Conservation (phyloP, 331 rosid genomes). For the Dryas integrifolia region DNA sequence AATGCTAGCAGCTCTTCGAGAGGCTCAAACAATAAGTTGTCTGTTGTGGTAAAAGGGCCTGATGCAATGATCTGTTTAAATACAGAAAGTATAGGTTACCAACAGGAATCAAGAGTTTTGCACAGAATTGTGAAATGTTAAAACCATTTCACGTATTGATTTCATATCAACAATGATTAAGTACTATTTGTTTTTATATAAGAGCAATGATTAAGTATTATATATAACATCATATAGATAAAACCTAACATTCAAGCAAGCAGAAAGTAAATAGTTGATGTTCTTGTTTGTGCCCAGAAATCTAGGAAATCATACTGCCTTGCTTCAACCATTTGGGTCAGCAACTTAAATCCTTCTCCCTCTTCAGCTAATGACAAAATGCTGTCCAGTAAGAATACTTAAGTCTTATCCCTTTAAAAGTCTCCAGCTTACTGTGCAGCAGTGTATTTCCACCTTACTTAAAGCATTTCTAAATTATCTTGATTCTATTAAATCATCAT, state of each 20-base stretch:
- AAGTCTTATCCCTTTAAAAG: neutral
- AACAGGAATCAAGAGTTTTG: neutral
- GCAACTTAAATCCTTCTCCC: neutral
- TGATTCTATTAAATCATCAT: neutral
- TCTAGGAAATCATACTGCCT: neutral
- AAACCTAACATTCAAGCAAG: neutral
- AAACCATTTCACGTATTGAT: neutral
- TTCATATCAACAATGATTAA: neutral
- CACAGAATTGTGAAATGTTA: neutral
- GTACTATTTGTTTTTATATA: neutral
- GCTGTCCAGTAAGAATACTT: neutral
- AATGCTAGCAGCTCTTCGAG: constrained; percentile 71
- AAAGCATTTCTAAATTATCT: neutral
- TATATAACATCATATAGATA: neutral
- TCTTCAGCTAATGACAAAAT: constrained; percentile 6
- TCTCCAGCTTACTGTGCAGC: neutral
- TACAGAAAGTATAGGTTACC: constrained; percentile 21
- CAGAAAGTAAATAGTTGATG: neutral
- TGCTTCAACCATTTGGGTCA: neutral
- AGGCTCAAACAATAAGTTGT: constrained; percentile 87
- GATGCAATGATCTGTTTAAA: constrained; percentile 77
- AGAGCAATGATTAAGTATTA: neutral
- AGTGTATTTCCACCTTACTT: neutral
- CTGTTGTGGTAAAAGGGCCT: constrained; percentile 89
- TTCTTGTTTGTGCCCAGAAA: neutral